These are phyloP conservation scores for Rhodotorula sp. DNA, from an alignment of 1,284 basidiomycete genomes.

Conservation along the genomic window DNA sequence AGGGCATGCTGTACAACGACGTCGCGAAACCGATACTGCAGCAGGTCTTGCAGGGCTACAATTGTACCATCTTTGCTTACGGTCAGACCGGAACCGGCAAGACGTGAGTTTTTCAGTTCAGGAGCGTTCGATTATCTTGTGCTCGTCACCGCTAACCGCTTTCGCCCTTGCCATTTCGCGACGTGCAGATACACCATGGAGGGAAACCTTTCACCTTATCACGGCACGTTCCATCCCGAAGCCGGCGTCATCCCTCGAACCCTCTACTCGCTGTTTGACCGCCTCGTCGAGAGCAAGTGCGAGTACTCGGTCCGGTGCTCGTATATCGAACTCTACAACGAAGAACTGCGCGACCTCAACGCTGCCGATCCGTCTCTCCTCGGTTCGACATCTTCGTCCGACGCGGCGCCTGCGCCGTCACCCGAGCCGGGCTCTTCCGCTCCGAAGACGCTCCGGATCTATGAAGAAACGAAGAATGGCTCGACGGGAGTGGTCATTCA, in stretches of 20 bases:
- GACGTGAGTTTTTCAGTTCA: constrained; percentile 63
- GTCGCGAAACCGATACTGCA: constrained; percentile 90
- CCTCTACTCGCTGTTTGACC: constrained; percentile 85
- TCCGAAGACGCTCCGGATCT: constrained; percentile 73
- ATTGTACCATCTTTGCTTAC: constrained; percentile 97
- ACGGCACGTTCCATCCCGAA: constrained; percentile 79
- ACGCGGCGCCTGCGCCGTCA: constrained; percentile 46
- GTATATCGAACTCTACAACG: constrained; percentile 98
- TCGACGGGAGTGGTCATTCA: constrained; percentile 75
- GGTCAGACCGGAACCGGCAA: constrained; percentile 99
- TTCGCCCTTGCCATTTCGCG: too few relatives aligned
- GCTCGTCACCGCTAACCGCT: too few relatives aligned
- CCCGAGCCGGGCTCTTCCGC: constrained; percentile 56
- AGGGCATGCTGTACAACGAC: constrained; percentile 88
- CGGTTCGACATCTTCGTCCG: not conserved
- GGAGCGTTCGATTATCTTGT: not conserved
- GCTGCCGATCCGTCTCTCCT: constrained; percentile 60
- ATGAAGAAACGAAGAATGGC: constrained; percentile 77
- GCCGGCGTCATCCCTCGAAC: constrained; percentile 98
- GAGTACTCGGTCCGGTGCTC: constrained; percentile 95
- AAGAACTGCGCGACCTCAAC: constrained; percentile 93
- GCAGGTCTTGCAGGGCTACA: constrained; percentile 91
- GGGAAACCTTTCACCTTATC: constrained; percentile 71
- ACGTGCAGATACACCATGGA: constrained; percentile 82
- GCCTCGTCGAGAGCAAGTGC: constrained; percentile 65